These are phyloP conservation scores for Sequoiadendron giganteum DNA, from an alignment of 75 land plant genomes.

Conservation along the genomic window DNA sequence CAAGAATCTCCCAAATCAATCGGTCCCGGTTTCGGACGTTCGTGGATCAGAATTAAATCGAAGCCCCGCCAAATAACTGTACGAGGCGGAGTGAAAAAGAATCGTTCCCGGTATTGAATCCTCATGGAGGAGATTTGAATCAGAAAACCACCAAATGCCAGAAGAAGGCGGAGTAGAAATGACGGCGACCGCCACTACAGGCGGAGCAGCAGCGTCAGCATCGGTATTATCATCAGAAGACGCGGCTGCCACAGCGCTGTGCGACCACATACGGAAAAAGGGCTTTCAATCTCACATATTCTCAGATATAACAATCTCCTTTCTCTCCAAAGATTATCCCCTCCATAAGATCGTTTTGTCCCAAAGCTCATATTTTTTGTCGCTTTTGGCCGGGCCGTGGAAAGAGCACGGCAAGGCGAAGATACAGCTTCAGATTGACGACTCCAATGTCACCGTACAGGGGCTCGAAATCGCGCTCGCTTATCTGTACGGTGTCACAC, in stretches of 20 bases:
- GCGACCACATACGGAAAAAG: conserved; percentile 26
- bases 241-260: conserved; percentile 25
- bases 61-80: background rate
- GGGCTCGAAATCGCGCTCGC: conserved; percentile 30
- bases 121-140: background rate
- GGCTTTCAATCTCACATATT: conserved; percentile 32
- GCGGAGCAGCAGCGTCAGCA: background rate
- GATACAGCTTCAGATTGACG: conserved; percentile 38
- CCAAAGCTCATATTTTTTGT: conserved; percentile 31
- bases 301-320: conserved; percentile 28
- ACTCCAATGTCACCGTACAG: conserved; percentile 20
- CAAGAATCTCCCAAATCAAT: background rate
- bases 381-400: conserved; percentile 31
- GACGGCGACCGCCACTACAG: background rate
- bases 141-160: background rate
- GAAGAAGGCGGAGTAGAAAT: background rate
- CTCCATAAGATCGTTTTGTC: conserved; percentile 31
- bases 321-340: conserved; percentile 25
- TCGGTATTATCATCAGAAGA: background rate
- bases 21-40: background rate
- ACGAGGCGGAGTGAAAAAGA: background rate
- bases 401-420: conserved; percentile 30
- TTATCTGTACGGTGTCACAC: conserved; percentile 24
- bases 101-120: background rate
- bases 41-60: background rate